Evolutionary conservation across 192 early-diverging fungal species (phyloP), one percentile per base, ranked within the genome.

Genomic region (Rhizoclosmatium sp.): DNA sequence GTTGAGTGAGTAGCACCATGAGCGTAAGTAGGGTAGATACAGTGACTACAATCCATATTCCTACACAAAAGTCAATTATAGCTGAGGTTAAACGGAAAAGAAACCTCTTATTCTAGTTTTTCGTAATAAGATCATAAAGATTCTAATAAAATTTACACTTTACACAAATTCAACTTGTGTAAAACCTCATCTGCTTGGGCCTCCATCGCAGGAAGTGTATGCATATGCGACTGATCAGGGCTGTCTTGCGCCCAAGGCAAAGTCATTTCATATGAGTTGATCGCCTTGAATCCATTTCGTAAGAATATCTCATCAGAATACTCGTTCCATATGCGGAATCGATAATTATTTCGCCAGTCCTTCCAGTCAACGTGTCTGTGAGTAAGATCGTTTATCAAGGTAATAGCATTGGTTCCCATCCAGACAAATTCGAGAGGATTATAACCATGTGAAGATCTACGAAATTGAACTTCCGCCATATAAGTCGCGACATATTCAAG

Each of bases 141-240:
- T 31, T 31, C 31, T 31, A 31, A 31, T 0, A 31, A 31, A 31
- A 31, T 31, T 31, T 31, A 31, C 0, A 31, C 31, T 0, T 31
- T n/a, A 49, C 71, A 72, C 2, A 72, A 23, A 40, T 72, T 72
- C 5, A 54, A 40, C 71, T 72, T 72, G 56, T 72, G 71, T 54
- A 72, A 19, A 21, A 59, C 12, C 71, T 72, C 71, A 42, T 72
- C 71, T 2, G 59, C 54, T 41, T 12, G 10, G 9, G 71, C 71
- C 10, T 72, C 71, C 54, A 72, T 31, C 54, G 71, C 71, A 31
- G 56, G 56, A 0, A 58, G 12, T 21, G 12, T 58, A 21, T 58
- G 14, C 56, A 58, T 58, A 58, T 58, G 56, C 0, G 56, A 58
- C 56, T 58, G 56, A 58, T 58, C 56, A 58, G n/a, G n/a, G 56